These are phyloP conservation scores for Aureobasidium leucospermi DNA, from an alignment of 2,329 filamentous ascomycete species.

Conservation along the genomic window DNA sequence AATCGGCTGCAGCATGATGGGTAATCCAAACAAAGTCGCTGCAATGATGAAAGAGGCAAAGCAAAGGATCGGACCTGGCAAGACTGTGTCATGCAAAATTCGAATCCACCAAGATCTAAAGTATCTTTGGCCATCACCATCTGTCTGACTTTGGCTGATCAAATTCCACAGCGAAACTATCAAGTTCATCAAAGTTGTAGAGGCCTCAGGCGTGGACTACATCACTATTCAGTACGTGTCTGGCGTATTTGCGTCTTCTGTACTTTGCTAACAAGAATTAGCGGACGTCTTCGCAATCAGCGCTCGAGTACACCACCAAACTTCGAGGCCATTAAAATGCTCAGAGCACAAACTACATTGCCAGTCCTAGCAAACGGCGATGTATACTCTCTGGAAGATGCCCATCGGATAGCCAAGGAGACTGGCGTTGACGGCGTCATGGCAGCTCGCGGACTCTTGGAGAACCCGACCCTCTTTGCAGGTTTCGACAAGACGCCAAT, in stretches of 20 bases:
- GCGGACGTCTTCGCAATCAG: conserved; percentile 53
- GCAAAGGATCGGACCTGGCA: conserved; percentile 38
- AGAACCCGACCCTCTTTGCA: conserved; percentile 61
- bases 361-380: conserved; percentile 64
- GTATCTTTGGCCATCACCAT: conserved; percentile 24
- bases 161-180: conserved; percentile 32
- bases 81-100: conserved; percentile 64
- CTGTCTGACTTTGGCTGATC: not conserved
- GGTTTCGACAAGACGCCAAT: conserved; percentile 51
- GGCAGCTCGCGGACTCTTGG: conserved; percentile 60
- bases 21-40: conserved; percentile 55
- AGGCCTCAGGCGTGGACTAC: conserved; percentile 57
- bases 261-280: too few species aligned
- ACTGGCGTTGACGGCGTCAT: conserved; percentile 49
- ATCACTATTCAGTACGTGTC: conserved; percentile 52
- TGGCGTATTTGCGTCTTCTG: too few species aligned
- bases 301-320: conserved; percentile 56
- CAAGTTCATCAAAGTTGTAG: conserved; percentile 56
- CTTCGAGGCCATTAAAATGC: conserved; percentile 51
- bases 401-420: conserved; percentile 24
- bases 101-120: conserved; percentile 58
- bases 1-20: conserved; percentile 64
- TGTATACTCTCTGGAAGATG: conserved; percentile 49
- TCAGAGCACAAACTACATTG: conserved; percentile 47
- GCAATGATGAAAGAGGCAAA: conserved; percentile 57